Base-by-base conservation (phyloP, 202 grass and related monocot genomes). In the Miscanthus sacchariflorus region DNA sequence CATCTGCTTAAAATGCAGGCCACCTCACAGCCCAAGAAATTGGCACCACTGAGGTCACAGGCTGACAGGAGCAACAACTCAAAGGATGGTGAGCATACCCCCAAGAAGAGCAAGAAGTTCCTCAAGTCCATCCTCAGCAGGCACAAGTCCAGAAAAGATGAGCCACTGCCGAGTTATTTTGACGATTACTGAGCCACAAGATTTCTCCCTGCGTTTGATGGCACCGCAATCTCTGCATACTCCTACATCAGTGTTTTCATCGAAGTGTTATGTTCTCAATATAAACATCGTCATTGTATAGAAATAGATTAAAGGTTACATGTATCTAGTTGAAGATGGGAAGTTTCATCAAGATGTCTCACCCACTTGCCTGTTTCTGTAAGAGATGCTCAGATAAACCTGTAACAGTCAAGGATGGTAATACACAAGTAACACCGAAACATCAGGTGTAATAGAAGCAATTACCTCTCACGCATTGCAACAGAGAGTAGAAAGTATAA, bases 111-210 rank as follows among this genome's bases (percentile, higher is more conserved):
- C 90, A 96, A 86, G 78, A 99, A 95, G 66, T 93, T 96, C 56
- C 92, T 99, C 19, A 96, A 95, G 82, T 71, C 94, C 4, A 88
- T 99, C 79, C 94, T 99, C 43, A 95, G 90, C 78, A 96, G 97
- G 86, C 94, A 88, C 71, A 99, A 92, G 68, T 99, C 97, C 19
- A 92, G 83, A 87, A 99, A 99, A 92, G 97, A 96, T 69, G 92
- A 92, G 33, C 87, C 54, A 3, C 54, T 91, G 81, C 84, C 88
- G 4, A 79, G 30, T 86, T 94, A 97, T 79, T 77, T 81, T 30
- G 69, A 81, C 15, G 77, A 74, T 19, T 87, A 80, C 78, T 81
- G 68, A 80, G 17, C 39, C 39, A 48, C 63, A 27, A 63, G 36
- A 76, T 76, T 56, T 61, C 72, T 38, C 28, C 45, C 74, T 40